phyloP scores from a whole-genome alignment of 2,329 filamentous ascomycete genomes.

The Pseudogymnoascus sp. region DNA sequence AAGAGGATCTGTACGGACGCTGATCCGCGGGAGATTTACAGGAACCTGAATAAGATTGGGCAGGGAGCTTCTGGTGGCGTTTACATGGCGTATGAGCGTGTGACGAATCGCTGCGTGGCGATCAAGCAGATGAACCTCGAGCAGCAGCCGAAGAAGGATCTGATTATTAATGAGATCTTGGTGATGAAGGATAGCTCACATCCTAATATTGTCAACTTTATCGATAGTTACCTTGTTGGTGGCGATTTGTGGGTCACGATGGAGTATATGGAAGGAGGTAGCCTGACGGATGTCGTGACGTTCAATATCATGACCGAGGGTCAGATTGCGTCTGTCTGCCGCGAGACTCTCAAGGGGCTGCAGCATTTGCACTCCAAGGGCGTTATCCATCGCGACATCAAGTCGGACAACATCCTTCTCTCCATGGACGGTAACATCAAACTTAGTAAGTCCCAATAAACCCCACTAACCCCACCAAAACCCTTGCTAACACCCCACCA shows the following conservation, averaged over 20 bases:
- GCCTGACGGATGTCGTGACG: slow-evolving; percentile 94
- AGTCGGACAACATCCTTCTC: slow-evolving; percentile 94
- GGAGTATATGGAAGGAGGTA: slow-evolving; percentile 99
- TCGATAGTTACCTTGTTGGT: slow-evolving; percentile 86
- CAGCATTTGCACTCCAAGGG: slow-evolving; percentile 96
- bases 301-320: slow-evolving; percentile 99
- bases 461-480: neutral
- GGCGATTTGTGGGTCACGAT: slow-evolving; percentile 98
- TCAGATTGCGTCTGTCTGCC: slow-evolving; percentile 91
- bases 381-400: slow-evolving; percentile 97
- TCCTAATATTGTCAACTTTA: slow-evolving; percentile 98
- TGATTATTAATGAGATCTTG: slow-evolving; percentile 98
- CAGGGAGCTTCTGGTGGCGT: slow-evolving; percentile 96
- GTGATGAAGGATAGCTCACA: slow-evolving; percentile 99
- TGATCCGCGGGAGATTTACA: slow-evolving; percentile 83
- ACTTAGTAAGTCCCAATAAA: slow-evolving; percentile 60
- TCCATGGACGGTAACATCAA: slow-evolving; percentile 96
- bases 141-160: slow-evolving; percentile 96
- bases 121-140: slow-evolving; percentile 99
- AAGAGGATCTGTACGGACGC: slow-evolving; percentile 85
- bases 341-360: slow-evolving; percentile 84
- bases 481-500: slow-evolving; percentile 36
- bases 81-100: slow-evolving; percentile 80
- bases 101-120: slow-evolving; percentile 79
- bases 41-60: slow-evolving; percentile 86